Conservation (phyloP, 177 flowering plant species). For the Vitis hybrid region DNA sequence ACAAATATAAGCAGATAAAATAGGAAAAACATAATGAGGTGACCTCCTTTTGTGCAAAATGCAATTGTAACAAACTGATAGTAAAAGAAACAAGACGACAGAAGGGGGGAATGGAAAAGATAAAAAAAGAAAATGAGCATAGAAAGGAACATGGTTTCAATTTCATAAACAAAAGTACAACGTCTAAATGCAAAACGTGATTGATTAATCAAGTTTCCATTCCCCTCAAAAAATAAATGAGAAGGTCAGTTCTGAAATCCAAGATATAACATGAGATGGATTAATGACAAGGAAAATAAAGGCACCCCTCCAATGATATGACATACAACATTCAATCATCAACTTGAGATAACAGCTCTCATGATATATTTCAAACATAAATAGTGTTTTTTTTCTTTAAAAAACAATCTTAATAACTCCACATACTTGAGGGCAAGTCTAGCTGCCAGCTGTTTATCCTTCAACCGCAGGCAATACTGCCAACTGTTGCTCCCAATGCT, state of each 20-base stretch:
- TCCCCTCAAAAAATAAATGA: neutral
- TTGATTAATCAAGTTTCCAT: neutral
- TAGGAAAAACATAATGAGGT: too few species aligned
- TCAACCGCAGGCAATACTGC: slow-evolving; percentile 90
- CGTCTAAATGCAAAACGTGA: neutral
- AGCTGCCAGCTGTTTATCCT: slow-evolving; percentile 90
- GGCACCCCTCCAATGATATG: neutral
- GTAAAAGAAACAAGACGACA: too few species aligned
- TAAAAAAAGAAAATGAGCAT: neutral
- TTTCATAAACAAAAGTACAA: neutral
- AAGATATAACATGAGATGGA: neutral
- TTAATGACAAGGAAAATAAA: neutral
- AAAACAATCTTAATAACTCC: neutral
- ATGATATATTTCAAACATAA: too few species aligned
- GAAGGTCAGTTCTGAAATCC: too few species aligned
- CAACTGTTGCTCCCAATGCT: slow-evolving; percentile 78
- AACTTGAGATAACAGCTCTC: too few species aligned
- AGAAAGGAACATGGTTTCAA: neutral
- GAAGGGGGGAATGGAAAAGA: neutral
- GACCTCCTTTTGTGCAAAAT: neutral
- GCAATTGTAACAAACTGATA: neutral
- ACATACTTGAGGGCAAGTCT: slow-evolving; percentile 84
- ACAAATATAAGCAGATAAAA: too few species aligned
- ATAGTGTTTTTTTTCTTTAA: too few species aligned
- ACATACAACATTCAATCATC: neutral